A percentile compares a stretch with the other conserved stretches of the same genome.
Evolutionary conservation across 257 asterid genomes (phyloP).

Genomic region (Agastache rugosa): DNA sequence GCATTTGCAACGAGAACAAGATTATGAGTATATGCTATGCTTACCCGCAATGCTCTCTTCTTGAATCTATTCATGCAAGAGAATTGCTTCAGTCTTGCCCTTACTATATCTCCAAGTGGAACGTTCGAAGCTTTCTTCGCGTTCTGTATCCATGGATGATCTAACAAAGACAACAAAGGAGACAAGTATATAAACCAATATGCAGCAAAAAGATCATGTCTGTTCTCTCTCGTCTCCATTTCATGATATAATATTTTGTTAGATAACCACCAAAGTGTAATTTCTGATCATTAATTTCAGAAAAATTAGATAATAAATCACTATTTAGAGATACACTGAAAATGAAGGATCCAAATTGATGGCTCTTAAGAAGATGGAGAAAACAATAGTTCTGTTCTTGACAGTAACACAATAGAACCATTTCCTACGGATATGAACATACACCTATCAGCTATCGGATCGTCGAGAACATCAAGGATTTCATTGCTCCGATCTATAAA

Average conservation of each 20-base stretch:
- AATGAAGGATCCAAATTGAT: conserved; percentile 1
- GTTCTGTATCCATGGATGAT: conserved; percentile 95
- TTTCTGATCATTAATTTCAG: conserved; percentile 27
- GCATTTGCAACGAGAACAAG: conserved; percentile 14
- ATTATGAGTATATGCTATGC: conserved; percentile 27
- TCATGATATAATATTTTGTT: conserved; percentile 5
- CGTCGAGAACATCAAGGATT: background rate
- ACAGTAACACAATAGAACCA: conserved; percentile 3
- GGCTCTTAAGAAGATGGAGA: background rate
- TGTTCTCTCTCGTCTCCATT: conserved; percentile 11
- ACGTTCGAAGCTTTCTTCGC: conserved; percentile 91
- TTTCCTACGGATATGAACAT: background rate
- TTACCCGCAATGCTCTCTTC: conserved; percentile 94
- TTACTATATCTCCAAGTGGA: conserved; percentile 94
- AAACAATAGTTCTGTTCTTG: background rate
- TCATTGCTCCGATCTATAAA: background rate
- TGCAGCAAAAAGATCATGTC: conserved; percentile 2
- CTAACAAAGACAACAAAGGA: conserved; percentile 49
- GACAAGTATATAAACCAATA: conserved; percentile 28
- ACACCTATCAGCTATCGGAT: background rate
- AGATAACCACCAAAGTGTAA: background rate
- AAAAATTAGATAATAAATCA: background rate
- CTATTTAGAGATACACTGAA: background rate
- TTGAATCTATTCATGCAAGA: conserved; percentile 92
- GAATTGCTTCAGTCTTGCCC: conserved; percentile 91